Conservation (phyloP, 1,139 yeast genomes). For the Nematodospora anomalae region DNA sequence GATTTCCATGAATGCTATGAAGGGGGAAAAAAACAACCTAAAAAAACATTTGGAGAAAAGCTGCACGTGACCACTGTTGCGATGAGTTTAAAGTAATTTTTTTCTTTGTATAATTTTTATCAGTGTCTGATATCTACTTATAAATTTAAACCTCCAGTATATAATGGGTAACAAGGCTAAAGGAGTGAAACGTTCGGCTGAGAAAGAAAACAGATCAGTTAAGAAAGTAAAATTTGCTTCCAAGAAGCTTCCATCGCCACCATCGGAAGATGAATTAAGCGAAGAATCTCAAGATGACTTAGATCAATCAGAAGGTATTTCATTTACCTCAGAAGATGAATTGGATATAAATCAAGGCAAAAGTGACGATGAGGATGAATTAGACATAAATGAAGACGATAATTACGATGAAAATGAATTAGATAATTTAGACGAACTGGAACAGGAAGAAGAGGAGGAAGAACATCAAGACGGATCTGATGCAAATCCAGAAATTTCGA, state of each 20-base stretch:
- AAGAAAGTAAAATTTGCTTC: slow-evolving; percentile 30
- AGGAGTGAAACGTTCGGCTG: slow-evolving; percentile 34
- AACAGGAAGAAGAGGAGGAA: slow-evolving; percentile 20
- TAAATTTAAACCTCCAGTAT: slow-evolving; percentile 1
- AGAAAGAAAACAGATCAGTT: slow-evolving; percentile 16
- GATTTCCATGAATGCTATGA: not conserved
- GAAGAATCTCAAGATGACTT: slow-evolving; percentile 11
- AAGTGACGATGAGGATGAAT: slow-evolving; percentile 12
- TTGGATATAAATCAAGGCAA: slow-evolving; percentile 10
- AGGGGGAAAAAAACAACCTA: not conserved
- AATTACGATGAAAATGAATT: slow-evolving; percentile 21
- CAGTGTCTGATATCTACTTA: not conserved
- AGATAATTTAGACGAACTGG: slow-evolving; percentile 21
- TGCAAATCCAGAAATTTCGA: slow-evolving; percentile 16
- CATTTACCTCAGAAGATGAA: slow-evolving; percentile 21
- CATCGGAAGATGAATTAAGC: slow-evolving; percentile 16
- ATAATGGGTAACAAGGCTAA: slow-evolving; percentile 21
- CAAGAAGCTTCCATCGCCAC: slow-evolving; percentile 18
- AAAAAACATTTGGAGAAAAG: too few relatives aligned
- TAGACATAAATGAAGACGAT: slow-evolving; percentile 15
- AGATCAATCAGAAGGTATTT: slow-evolving; percentile 9
- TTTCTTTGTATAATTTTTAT: not conserved
- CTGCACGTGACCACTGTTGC: not conserved
- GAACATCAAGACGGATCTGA: slow-evolving; percentile 19
- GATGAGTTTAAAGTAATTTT: slow-evolving; percentile 4